Conservation (phyloP, 768 basidiomycete species). For the Tricholoma bakamatsutake region DNA sequence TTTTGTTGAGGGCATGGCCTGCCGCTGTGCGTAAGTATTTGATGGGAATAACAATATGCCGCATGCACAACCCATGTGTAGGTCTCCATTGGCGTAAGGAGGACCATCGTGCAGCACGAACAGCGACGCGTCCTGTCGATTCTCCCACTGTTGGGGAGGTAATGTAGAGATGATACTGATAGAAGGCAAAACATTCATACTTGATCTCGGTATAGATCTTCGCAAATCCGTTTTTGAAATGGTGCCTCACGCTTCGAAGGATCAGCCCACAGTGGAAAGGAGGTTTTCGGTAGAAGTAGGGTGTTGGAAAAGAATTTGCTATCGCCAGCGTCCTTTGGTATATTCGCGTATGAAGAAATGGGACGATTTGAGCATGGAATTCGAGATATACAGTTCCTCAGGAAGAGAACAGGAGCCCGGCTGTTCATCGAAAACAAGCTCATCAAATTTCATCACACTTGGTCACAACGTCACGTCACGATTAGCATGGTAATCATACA, state of each 20-base stretch:
- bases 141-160: conserved; percentile 44
- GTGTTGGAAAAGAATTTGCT: conserved; percentile 48
- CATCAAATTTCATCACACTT: too few relatives aligned
- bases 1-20: conserved; percentile 97
- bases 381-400: neutral
- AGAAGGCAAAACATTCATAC: conserved; percentile 28
- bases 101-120: conserved; percentile 96
- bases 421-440: neutral
- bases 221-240: conserved; percentile 59
- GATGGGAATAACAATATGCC: neutral
- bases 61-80: conserved; percentile 79
- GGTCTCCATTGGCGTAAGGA: conserved; percentile 93
- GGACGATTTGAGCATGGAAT: neutral
- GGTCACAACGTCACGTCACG: too few relatives aligned
- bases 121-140: conserved; percentile 49
- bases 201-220: conserved; percentile 76
- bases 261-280: conserved; percentile 69
- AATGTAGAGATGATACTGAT: neutral
- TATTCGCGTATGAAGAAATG: neutral
- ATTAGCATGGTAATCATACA: too few relatives aligned
- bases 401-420: neutral
- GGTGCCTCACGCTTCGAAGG: conserved; percentile 54
- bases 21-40: neutral
- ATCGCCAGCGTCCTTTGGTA: conserved; percentile 13
- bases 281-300: conserved; percentile 75